These are phyloP conservation scores for Neopestalotiopsis sp. DNA, from an alignment of 2,329 filamentous ascomycete genomes.

Conservation along the genomic window DNA sequence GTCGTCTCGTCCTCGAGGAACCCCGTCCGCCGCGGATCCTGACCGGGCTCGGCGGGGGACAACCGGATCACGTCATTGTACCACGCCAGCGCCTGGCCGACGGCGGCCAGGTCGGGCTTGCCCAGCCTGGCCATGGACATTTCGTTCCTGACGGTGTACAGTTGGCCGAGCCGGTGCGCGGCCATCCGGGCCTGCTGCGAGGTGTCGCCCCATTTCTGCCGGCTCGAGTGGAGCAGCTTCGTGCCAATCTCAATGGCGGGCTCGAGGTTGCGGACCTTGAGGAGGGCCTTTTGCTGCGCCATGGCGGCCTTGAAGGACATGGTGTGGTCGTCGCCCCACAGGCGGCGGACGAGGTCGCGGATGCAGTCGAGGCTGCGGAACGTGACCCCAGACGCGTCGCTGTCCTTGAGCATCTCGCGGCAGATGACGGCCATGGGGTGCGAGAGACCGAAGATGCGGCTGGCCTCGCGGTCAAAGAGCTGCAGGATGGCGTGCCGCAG, in stretches of 20 bases:
- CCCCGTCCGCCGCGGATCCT: not conserved
- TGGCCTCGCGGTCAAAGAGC: constrained; percentile 13
- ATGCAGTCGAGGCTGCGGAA: constrained; percentile 4
- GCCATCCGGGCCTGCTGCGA: constrained; percentile 11
- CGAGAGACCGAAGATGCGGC: not conserved
- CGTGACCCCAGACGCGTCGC: not conserved
- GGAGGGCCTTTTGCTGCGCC: not conserved
- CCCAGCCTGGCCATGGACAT: not conserved
- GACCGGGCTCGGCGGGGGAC: not conserved
- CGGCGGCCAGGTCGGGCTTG: not conserved
- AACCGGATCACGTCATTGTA: not conserved
- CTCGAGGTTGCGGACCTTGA: not conserved
- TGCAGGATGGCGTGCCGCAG: not conserved
- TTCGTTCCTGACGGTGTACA: not conserved
- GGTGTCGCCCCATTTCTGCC: constrained; percentile 6
- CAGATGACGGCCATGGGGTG: constrained; percentile 15
- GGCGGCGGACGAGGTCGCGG: not conserved
- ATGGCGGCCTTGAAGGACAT: constrained; percentile 4
- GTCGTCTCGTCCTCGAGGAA: constrained; percentile 13
- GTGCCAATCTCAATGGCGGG: not conserved
- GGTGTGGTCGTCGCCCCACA: not conserved
- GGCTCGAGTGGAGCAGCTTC: not conserved
- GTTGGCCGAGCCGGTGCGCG: not conserved
- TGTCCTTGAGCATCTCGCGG: constrained; percentile 11
- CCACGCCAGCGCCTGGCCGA: not conserved